These are phyloP conservation scores for Chimonanthus salicifolius DNA, from an alignment of 164 flowering plant species.

Conservation along the genomic window DNA sequence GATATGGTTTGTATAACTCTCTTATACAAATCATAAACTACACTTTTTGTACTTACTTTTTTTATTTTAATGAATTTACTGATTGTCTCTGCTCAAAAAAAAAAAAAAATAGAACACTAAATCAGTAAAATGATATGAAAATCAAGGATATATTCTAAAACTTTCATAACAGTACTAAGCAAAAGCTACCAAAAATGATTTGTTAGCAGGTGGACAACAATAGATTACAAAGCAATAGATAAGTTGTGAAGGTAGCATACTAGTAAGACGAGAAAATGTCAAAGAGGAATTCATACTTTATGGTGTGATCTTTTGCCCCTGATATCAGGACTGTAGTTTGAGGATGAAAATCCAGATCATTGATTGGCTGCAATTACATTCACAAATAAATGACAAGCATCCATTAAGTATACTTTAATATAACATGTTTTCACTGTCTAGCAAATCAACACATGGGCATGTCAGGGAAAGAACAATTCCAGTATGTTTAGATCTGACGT, in stretches of 20 bases:
- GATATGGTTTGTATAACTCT: no score
- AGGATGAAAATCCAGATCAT: constrained; percentile 93
- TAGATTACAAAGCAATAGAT: neutral
- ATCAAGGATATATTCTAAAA: neutral
- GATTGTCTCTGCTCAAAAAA: no score
- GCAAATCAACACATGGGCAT: neutral
- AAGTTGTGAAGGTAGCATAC: neutral
- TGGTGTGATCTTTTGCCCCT: constrained; percentile 79
- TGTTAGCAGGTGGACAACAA: neutral
- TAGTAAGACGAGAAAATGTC: neutral
- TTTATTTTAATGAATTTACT: no score
- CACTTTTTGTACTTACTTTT: no score
- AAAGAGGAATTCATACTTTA: constrained; percentile 44
- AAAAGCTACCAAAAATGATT: neutral
- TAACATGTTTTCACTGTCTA: neutral
- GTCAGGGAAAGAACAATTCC: neutral
- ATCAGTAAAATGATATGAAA: neutral
- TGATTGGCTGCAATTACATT: constrained; percentile 60
- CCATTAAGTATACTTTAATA: neutral
- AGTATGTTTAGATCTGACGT: neutral
- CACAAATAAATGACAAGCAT: neutral
- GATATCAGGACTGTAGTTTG: constrained; percentile 63
- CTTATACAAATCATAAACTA: no score
- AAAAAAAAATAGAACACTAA: no score
- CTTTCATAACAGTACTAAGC: neutral